Base-by-base conservation (phyloP, 768 basidiomycete genomes). In the Kockovaella imperatae region DNA sequence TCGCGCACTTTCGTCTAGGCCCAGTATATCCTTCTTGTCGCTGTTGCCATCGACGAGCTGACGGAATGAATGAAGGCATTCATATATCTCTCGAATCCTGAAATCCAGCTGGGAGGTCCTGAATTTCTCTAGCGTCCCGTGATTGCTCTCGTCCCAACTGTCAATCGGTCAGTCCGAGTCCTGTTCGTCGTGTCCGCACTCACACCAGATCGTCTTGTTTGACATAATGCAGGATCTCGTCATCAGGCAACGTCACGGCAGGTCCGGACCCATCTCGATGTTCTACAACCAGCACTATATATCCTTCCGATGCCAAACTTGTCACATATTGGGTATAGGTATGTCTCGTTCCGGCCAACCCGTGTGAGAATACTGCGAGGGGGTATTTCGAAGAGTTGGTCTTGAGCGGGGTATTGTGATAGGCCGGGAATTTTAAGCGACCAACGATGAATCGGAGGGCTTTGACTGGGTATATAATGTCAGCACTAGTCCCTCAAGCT, bases 331-430 rank as follows among this genome's bases (percentile, higher is more conserved):
- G 83, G 51, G 83, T 83, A 59, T 88, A 87, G 1, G 80, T 78
- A 0, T 80, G 84, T 18, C 81, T 74, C 35, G 77, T 80, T 3
- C 86, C 87, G 17, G 80, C 83, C 18, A 89, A 77, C 17, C 87
- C 87, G 73, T 89, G 87, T 8, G 83, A 86, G 71, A 88, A 89
- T 32, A 90, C 77, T 25, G 87, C 79, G 25, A 90, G 76, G 0
- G 86, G 84, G 36, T 55, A 62, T 29, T 25, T 6, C 11, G 47
- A 36, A 1, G 44, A 5, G 14, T 44, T 40, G 21, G 44, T 10
- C 21, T 26, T 2, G 13, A 53, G 47, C 24, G 49, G 53, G 23
- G 23, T 38, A 17, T 51, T 35, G 18, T 7, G 28, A 32, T 42
- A 25, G 35, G 44, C 34, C 28, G 55, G 49, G 38, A 64, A 50